A percentile compares a stretch with the other conserved stretches of the same genome.
Evolutionary conservation across 441 rosid species (phyloP).

Genomic region (Dalechampia spathulata): DNA sequence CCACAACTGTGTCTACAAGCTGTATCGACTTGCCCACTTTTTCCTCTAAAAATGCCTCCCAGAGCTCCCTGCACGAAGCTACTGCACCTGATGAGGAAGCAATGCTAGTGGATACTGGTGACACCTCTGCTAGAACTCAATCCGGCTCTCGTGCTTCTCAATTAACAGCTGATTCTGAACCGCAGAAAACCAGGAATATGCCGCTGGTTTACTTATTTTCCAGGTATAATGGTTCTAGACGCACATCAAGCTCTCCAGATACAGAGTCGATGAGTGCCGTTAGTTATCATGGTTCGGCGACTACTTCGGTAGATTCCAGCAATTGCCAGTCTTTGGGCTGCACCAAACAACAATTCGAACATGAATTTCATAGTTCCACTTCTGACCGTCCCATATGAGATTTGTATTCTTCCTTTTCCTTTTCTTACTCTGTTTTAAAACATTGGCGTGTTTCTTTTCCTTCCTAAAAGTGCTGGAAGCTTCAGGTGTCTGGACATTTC

Average conservation of each 20-base stretch:
- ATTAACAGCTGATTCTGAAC: slow-evolving; percentile 15
- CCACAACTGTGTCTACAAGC: slow-evolving; percentile 4
- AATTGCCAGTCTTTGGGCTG: slow-evolving; percentile 14
- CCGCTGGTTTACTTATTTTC: slow-evolving; percentile 47
- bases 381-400: no score
- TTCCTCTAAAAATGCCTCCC: slow-evolving; percentile 9
- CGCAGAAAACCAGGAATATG: slow-evolving; percentile 13
- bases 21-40: not conserved
- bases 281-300: slow-evolving; percentile 6
- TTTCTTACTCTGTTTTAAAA: no score
- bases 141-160: slow-evolving; percentile 16
- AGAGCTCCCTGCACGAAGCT: not conserved
- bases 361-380: no score
- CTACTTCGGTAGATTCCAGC: slow-evolving; percentile 13
- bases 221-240: slow-evolving; percentile 36
- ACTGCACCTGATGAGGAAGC: slow-evolving; percentile 9
- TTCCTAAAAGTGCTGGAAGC: no score
- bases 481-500: no score
- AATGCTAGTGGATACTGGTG: slow-evolving; percentile 23
- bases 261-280: slow-evolving; percentile 12
- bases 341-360: slow-evolving; percentile 8
- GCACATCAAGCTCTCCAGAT: slow-evolving; percentile 9
- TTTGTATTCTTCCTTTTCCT: no score
- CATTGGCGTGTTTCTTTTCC: no score
- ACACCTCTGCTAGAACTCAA: slow-evolving; percentile 10